Base-by-base conservation (phyloP, 148 eudicot genomes). In the Rhododendron kiyosumense region DNA sequence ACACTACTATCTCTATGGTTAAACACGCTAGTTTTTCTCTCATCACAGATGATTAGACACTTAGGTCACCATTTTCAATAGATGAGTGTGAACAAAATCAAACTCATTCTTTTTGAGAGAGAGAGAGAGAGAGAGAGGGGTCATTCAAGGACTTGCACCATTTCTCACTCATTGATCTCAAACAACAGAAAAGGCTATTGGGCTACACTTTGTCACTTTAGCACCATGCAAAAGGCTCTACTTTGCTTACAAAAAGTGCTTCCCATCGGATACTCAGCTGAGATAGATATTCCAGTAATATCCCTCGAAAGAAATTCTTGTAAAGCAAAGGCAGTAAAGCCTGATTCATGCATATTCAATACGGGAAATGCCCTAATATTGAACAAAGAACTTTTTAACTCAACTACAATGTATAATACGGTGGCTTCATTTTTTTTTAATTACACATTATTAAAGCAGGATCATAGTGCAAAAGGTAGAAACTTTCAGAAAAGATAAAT, bases 231-330 rank as follows among this genome's bases (percentile, higher is more conserved):
- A 89, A 83, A 81, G 48, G 85, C 26, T 65, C 57, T 20, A 83
- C 81, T 85, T 90, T 87, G 61, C 78, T 48, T 54, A 85, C 82
- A 88, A 88, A 46, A 85, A 88, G 88, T 43, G 59, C 5, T 78
- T 85, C 71, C 59, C 87, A 86, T 84, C 57, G 63, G 86, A 88
- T 52, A 69, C 86, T 54, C 51, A 4, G 10, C 59, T 48, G 0
- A 84, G 24, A 74, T 7, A 18, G 69, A 82, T 78, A 61, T 57
- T 26, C 76, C 54, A 8, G 49, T 43, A 59, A 20, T 59, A 32
- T 28, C 57, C 59, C 7, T 2, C 1, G 48, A 69, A 30, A 24
- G 1, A 83, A 43, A 67, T 63, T 83, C 67, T 65, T 32, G 52
- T 11, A 48, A 85, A 85, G 84, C 75, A 22, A 59, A n/a, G 49